Conservation (phyloP, 2,329 filamentous ascomycete species). For the Cercospora sojina region DNA sequence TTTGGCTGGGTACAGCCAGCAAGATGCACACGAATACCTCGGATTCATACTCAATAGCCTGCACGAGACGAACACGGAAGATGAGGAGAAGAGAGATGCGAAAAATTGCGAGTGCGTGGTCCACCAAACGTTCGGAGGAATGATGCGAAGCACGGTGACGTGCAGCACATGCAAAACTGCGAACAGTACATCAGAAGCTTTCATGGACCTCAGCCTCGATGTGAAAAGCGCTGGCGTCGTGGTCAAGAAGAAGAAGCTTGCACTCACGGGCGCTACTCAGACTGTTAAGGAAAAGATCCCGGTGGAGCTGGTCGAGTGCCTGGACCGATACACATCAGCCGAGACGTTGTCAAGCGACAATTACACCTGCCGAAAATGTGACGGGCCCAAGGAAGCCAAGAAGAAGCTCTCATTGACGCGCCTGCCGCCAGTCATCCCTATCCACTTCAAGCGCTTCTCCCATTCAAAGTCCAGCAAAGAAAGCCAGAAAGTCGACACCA, state of each 20-base stretch:
- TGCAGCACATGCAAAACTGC: constrained; percentile 83
- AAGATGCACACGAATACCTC: constrained; percentile 96
- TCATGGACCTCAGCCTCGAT: constrained; percentile 85
- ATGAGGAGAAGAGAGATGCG: constrained; percentile 34
- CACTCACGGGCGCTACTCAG: constrained; percentile 48
- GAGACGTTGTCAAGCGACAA: constrained; percentile 74
- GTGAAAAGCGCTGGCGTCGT: constrained; percentile 61
- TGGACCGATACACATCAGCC: constrained; percentile 82
- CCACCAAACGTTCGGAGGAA: constrained; percentile 91
- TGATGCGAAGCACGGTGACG: constrained; percentile 84
- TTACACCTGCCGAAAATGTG: constrained; percentile 82
- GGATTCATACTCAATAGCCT: constrained; percentile 92
- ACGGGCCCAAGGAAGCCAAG: constrained; percentile 70
- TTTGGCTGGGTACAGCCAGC: constrained; percentile 82
- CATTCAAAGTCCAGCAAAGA: constrained; percentile 57
- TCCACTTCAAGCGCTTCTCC: constrained; percentile 71
- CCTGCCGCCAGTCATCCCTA: constrained; percentile 82
- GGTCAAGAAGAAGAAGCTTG: constrained; percentile 60
- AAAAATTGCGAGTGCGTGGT: constrained; percentile 78
- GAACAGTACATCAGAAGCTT: constrained; percentile 80
- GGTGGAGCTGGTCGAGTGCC: constrained; percentile 57
- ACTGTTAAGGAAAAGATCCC: constrained; percentile 35
- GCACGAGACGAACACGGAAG: constrained; percentile 68
- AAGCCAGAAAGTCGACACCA: constrained; percentile 86
- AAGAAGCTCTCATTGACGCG: constrained; percentile 82